Percentiles rank a stretch among this genome's conserved stretches.
Conservation (phyloP, 805 yeast species). For the Sugiyamaella americana region DNA sequence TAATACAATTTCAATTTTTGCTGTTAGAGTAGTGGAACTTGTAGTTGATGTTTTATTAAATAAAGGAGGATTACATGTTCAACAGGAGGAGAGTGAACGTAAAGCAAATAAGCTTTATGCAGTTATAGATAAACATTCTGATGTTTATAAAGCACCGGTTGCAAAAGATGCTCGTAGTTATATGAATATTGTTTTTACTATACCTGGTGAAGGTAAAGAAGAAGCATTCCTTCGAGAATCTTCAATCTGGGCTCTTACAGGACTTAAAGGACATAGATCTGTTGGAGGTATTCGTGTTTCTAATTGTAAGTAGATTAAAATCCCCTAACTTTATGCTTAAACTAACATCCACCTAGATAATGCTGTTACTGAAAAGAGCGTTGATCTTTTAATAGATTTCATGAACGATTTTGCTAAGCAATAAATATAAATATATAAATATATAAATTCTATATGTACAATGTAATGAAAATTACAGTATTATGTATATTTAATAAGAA, state of each 20-base stretch:
- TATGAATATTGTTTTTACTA: slow-evolving; percentile 91
- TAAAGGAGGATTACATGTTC: slow-evolving; percentile 67
- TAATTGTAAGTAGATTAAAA: slow-evolving; percentile 37
- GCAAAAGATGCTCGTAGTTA: slow-evolving; percentile 59
- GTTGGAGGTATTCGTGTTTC: slow-evolving; percentile 97
- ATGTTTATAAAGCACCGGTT: slow-evolving; percentile 62
- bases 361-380: slow-evolving; percentile 65
- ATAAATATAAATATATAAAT: slow-evolving; percentile 1
- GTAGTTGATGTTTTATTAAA: slow-evolving; percentile 59
- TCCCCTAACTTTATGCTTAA: not conserved
- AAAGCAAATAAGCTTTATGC: slow-evolving; percentile 64
- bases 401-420: slow-evolving; percentile 49
- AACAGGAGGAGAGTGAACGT: slow-evolving; percentile 48
- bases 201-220: slow-evolving; percentile 57
- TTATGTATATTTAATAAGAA: no score
- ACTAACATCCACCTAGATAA: slow-evolving; percentile 41
- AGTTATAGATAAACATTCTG: slow-evolving; percentile 60
- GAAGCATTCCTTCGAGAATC: slow-evolving; percentile 67
- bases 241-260: slow-evolving; percentile 51
- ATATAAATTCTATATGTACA: not conserved
- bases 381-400: slow-evolving; percentile 50
- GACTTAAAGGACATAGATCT: slow-evolving; percentile 92
- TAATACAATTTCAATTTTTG: slow-evolving; percentile 92
- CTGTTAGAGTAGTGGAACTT: slow-evolving; percentile 76
- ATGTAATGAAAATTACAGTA: not conserved